Conservation (phyloP, 495 filamentous ascomycete genomes). For the Aspergillus bertholletiae region DNA sequence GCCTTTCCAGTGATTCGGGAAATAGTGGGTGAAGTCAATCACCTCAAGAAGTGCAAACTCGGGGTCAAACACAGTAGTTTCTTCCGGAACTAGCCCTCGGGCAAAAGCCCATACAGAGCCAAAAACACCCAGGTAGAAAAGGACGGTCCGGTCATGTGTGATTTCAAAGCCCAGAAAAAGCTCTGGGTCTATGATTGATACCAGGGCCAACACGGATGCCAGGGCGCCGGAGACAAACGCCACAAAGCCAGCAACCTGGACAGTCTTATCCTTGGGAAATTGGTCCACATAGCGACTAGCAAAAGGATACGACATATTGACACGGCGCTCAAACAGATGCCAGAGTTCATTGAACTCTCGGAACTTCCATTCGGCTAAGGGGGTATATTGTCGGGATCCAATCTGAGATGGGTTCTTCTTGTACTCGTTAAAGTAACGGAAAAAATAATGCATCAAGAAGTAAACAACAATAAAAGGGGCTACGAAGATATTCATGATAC, state of each 20-base stretch:
- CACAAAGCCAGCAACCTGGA: slow-evolving; percentile 76
- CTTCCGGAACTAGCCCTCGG: slow-evolving; percentile 76
- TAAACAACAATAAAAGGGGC: slow-evolving; percentile 82
- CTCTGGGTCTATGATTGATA: slow-evolving; percentile 82
- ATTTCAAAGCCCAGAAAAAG: slow-evolving; percentile 90
- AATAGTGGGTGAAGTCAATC: slow-evolving; percentile 87
- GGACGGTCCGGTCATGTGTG: slow-evolving; percentile 72
- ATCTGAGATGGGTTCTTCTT: slow-evolving; percentile 85
- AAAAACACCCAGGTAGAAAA: slow-evolving; percentile 76
- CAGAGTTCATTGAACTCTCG: slow-evolving; percentile 96
- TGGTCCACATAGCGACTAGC: slow-evolving; percentile 91
- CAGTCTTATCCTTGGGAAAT: slow-evolving; percentile 91
- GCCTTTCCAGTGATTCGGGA: slow-evolving; percentile 81
- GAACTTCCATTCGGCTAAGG: slow-evolving; percentile 96
- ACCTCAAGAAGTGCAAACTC: slow-evolving; percentile 84
- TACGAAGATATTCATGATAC: slow-evolving; percentile 78
- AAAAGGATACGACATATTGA: slow-evolving; percentile 93
- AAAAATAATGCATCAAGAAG: slow-evolving; percentile 81
- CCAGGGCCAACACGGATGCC: slow-evolving; percentile 74
- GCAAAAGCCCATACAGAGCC: slow-evolving; percentile 77
- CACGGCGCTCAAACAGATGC: slow-evolving; percentile 83
- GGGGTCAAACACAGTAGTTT: slow-evolving; percentile 87
- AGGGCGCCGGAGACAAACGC: slow-evolving; percentile 85
- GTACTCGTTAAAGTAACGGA: slow-evolving; percentile 92
- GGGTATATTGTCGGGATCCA: slow-evolving; percentile 82